A percentile compares a stretch with the other conserved stretches of the same genome.
phyloP scores from a whole-genome alignment of 2,329 filamentous ascomycete species.

The Diplodia scrobiculata region DNA sequence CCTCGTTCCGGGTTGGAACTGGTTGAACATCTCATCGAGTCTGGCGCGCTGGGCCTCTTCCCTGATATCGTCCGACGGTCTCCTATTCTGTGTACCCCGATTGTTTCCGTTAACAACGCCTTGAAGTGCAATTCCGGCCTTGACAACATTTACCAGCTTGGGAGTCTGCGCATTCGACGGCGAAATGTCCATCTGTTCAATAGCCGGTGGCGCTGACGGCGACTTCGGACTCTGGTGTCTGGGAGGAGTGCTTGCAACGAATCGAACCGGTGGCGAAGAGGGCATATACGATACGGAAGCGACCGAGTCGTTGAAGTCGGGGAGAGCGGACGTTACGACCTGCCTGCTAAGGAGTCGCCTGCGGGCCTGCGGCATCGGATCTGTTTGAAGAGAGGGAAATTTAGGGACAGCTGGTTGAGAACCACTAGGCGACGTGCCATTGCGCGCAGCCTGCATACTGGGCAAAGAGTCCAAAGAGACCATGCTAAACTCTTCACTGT shows the following conservation, averaged over 20 bases:
- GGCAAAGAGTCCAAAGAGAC: slow-evolving; percentile 53
- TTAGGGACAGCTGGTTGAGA: not conserved
- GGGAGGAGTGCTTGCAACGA: slow-evolving; percentile 38
- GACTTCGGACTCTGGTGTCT: slow-evolving; percentile 33
- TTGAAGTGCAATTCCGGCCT: slow-evolving; percentile 45
- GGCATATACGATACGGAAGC: slow-evolving; percentile 29
- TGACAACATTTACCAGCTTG: slow-evolving; percentile 42
- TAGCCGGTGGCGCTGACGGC: slow-evolving; percentile 40
- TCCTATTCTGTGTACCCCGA: slow-evolving; percentile 33
- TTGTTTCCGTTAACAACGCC: slow-evolving; percentile 40
- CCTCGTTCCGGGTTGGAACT: slow-evolving; percentile 46
- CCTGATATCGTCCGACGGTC: slow-evolving; percentile 32
- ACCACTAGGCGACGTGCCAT: slow-evolving; percentile 30
- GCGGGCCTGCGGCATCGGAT: slow-evolving; percentile 7
- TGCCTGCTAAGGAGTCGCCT: not conserved
- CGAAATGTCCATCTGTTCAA: slow-evolving; percentile 34
- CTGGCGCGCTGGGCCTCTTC: slow-evolving; percentile 33
- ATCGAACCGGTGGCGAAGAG: slow-evolving; percentile 32
- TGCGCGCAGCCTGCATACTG: slow-evolving; percentile 36
- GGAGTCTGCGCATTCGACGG: slow-evolving; percentile 19
- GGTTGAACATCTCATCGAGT: slow-evolving; percentile 44
- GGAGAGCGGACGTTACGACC: slow-evolving; percentile 12
- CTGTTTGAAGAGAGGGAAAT: slow-evolving; percentile 4
- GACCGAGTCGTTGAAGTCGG: slow-evolving; percentile 21
- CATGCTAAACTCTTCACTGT: slow-evolving; percentile 57